Evolutionary conservation across 495 filamentous ascomycete genomes (phyloP).

Genomic region (Podospora bellae-mahoneyi): DNA sequence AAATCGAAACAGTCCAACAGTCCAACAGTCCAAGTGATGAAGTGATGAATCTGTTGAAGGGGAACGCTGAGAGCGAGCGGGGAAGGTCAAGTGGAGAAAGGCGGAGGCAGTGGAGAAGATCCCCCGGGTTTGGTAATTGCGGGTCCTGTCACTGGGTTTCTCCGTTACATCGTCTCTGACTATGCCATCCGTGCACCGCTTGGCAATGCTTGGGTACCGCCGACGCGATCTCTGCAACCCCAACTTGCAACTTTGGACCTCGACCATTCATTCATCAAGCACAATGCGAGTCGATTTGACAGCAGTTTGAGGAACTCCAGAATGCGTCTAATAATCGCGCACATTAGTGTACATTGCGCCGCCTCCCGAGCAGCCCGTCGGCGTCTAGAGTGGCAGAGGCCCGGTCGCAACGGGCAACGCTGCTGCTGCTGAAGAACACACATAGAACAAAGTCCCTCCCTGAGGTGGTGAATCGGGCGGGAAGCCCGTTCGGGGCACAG

Average conservation of each 20-base stretch:
- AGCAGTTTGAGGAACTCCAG: background rate
- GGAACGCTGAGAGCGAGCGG: too few species aligned
- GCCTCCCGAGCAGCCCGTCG: background rate
- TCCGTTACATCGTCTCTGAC: background rate
- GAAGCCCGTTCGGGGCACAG: constrained; percentile 10
- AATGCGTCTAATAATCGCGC: background rate
- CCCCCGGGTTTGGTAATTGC: background rate
- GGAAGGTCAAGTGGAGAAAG: background rate
- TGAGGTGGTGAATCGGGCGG: background rate
- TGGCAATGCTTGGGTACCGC: background rate
- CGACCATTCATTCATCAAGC: too few species aligned
- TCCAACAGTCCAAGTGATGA: too few species aligned
- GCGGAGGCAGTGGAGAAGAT: background rate
- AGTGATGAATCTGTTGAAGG: too few species aligned
- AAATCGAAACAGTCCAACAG: too few species aligned
- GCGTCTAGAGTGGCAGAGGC: background rate
- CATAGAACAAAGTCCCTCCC: background rate
- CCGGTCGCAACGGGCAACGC: background rate
- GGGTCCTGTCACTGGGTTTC: background rate
- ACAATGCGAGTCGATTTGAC: too few species aligned
- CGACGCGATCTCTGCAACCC: background rate
- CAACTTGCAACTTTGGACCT: background rate
- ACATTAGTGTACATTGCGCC: background rate
- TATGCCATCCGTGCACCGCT: background rate
- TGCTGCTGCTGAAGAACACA: too few species aligned